Base-by-base conservation (phyloP, 164 flowering plant species). In the Macadamia tetraphylla region DNA sequence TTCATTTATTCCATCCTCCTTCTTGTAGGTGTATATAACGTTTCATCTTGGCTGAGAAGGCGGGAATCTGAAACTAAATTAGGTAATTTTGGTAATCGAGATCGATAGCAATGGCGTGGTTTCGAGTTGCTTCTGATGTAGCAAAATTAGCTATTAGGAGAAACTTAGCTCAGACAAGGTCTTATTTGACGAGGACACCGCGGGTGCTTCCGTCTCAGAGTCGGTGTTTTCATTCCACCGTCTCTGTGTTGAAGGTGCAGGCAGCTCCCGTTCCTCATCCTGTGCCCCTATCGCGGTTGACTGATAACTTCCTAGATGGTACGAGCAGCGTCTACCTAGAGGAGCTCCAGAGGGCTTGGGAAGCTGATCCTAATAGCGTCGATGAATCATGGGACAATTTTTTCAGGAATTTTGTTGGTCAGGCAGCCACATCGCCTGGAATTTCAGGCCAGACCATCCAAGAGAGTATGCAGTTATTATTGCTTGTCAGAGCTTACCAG, bases 321-420 rank as follows among this genome's bases (percentile, higher is more conserved):
- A 92, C 97, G 0, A 92, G 97, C 67, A 94, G 97, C 77, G 92
- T 90, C 6, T 94, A 94, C 68, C 81, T 94, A 23, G 99, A 94
- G 74, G 99, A 90, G 83, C 81, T 94, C 35, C 99, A 94, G 65
- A 84, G 99, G 74, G 86, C 94, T 15, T 94, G 99, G 99, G 99
- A 94, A 76, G 86, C 83, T 48, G 97, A 94, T 67, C 96, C 98
- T 0, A 77, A 55, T 57, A 94, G 98, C 73, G 99, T 94, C 12
- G 99, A 94, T 81, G 98, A 94, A 68, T 92, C 97, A 0, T 94
- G 99, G 99, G 97, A 94, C 78, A 94, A 90, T 75, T 94, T 94
- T 81, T 94, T 94, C 58, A 84, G 94, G 51, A 94, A 94, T 67
- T 94, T 94, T 74, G 95, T 90, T 56, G 99, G 99, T 62, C 92